Evolutionary conservation across 2,329 filamentous ascomycete genomes (phyloP), one percentile per base, ranked within the genome.

Genomic region (Hymenoscyphus albidus): DNA sequence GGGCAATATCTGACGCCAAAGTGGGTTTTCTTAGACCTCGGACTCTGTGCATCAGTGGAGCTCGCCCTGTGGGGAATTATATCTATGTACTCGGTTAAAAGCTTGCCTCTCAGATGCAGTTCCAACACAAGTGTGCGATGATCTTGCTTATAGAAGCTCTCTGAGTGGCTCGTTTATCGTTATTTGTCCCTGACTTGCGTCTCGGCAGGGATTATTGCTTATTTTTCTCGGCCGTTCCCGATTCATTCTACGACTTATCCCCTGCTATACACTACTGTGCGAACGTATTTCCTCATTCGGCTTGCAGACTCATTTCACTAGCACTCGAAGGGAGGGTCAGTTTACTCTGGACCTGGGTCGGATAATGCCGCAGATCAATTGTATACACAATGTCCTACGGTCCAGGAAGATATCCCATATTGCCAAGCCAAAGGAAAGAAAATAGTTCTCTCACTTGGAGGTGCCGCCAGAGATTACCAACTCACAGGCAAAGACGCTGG

Each of bases 351-450:
- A 16, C 59, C 61, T 5, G 74, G 76, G 27, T 68, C 71, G 2
- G 72, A 74, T 57, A 70, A 75, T 0, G 66, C 69, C 1, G 72
- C 74, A n/a, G 72, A 80, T 65, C 61, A 68, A 16, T 71, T 80
- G 13, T 70, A 73, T 54, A 70, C 63, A 4, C 70, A 74, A 59
- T 80, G 79, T 63, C 75, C 77, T 1, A 61, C 64, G 0, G 66
- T 80, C 10, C 75, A 76, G 59, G 67, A 74, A 22, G 76, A 76
- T 61, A 74, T 80, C n/a, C 74, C 76, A 38, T 72, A 74, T 14
- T 80, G 79, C 65, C 78, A 80, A 48, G 69, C 74, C 58, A 70
- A 66, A 1, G 73, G 73, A 42, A 80, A 79, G 72, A 80, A 78
- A 68, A 72, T 81, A 48, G 58, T 80, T 1, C 70, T 81, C 1